Base-by-base conservation (phyloP, 495 filamentous ascomycete genomes). In the Annulohypoxylon stygium region DNA sequence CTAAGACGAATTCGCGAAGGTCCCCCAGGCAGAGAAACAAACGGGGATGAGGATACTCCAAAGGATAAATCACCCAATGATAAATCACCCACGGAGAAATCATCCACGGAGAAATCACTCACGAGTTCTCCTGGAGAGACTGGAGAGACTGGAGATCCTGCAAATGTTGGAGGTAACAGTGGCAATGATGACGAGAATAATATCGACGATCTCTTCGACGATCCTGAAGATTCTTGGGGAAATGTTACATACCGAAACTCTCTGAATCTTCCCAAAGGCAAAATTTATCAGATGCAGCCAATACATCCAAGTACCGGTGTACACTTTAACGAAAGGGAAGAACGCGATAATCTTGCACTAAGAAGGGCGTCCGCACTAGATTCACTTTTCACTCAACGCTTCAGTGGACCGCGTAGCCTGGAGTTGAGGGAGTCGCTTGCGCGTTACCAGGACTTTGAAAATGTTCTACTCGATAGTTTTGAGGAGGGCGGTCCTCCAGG, bases 341-440 rank as follows among this genome's bases (percentile, higher is more conserved):
- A 72, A 39, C 36, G 33, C 18, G 55, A 48, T 33, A 63, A 51
- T 3, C 57, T 41, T 4, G 63, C 48, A 20, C 23, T 37, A 9
- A n/a, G 6, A 0, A 20, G 11, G 33, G 58, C 30, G 33, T 1
- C 9, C 8, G 41, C n/a, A 0, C 30, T 30, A 30, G 30, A 30
- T 30, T 3, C 3, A 30, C 5, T 30, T 3, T 30, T 30, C 30
- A 6, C 30, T 30, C 30, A 23, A 23, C 20, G 30, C 30, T 6
- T 4, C 30, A 30, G 30, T 30, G 30, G 30, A 30, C 5, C 5
- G 3, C 30, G 30, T 3, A 6, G 30, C 5, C 30, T 3, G 30
- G 3, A 30, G 30, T 6, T 30, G 30, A 30, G 30, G 30, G 30
- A 30, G 30, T 23, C 20, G 20, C 20, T 23, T 23, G 20, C 20